Evolutionary conservation across 1,284 basidiomycete species (phyloP).

Genomic region (Cutaneotrichosporon sp.): DNA sequence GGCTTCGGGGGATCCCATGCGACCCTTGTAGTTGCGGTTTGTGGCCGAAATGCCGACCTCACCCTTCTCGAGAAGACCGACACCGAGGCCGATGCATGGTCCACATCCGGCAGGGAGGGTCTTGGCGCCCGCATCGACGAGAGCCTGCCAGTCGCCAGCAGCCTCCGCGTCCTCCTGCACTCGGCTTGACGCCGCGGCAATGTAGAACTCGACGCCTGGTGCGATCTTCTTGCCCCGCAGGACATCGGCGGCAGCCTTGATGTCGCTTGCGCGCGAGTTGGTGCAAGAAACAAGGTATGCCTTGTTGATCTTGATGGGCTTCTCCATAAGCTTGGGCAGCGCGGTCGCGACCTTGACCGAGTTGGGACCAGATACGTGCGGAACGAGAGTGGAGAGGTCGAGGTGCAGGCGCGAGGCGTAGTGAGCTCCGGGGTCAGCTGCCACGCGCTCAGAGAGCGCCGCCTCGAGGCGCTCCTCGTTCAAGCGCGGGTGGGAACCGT

Average conservation of each 20-base stretch:
- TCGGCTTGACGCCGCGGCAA: conserved; percentile 82
- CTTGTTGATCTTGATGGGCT: conserved; percentile 83
- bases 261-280: conserved; percentile 93
- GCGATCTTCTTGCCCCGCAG: conserved; percentile 80
- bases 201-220: conserved; percentile 90
- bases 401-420: conserved; percentile 88
- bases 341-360: conserved; percentile 95
- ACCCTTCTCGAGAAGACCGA: conserved; percentile 87
- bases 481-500: conserved; percentile 73
- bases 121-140: conserved; percentile 83
- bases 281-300: conserved; percentile 98
- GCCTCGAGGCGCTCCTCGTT: conserved; percentile 68
- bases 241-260: conserved; percentile 84
- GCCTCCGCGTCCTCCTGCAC: conserved; percentile 18
- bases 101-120: conserved; percentile 93
- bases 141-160: conserved; percentile 52
- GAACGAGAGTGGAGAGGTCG: conserved; percentile 88
- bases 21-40: conserved; percentile 97
- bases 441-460: conserved; percentile 57
- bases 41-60: conserved; percentile 95
- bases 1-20: conserved; percentile 95
- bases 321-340: conserved; percentile 69
- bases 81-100: conserved; percentile 94
- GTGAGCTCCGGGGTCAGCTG: conserved; percentile 70
- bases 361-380: conserved; percentile 95